Conservation (phyloP, 164 flowering plant species). For the Piper betle region DNA sequence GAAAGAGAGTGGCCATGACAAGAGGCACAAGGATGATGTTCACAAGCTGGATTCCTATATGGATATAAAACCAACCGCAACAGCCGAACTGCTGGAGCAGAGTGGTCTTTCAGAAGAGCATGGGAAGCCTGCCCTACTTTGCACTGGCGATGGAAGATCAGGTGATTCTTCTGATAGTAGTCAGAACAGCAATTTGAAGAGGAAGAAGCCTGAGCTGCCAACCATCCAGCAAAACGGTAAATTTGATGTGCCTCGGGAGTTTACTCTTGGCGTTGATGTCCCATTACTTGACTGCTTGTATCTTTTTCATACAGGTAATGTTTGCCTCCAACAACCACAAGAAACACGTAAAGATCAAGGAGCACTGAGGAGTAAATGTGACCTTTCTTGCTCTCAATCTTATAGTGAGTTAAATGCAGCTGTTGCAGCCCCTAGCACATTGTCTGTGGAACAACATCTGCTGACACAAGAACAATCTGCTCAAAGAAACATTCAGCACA, state of each 20-base stretch:
- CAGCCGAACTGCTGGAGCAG: conserved; percentile 21
- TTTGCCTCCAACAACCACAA: conserved; percentile 28
- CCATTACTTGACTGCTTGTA: not conserved
- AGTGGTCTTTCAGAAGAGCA: conserved; percentile 29
- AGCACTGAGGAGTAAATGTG: conserved; percentile 1
- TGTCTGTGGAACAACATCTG: not conserved
- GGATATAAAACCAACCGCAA: conserved; percentile 5
- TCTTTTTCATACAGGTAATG: not conserved
- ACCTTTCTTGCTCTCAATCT: not conserved
- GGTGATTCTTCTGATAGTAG: conserved; percentile 40
- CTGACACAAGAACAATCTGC: not conserved
- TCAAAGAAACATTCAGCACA: not conserved
- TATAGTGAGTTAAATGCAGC: not conserved
- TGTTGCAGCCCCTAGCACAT: not conserved
- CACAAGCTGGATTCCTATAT: conserved; percentile 5
- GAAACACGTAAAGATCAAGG: conserved; percentile 19
- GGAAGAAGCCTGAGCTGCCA: conserved; percentile 20
- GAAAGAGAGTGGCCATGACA: conserved; percentile 6
- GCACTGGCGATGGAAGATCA: conserved; percentile 5
- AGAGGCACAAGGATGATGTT: conserved; percentile 12
- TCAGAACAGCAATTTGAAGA: conserved; percentile 35
- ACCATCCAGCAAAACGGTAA: conserved; percentile 6
- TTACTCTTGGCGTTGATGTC: not conserved
- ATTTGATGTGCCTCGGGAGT: not conserved
- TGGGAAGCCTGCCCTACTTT: conserved; percentile 15